phyloP scores from a whole-genome alignment of 1,284 basidiomycete species.

The Mycosarcoma maydis region DNA sequence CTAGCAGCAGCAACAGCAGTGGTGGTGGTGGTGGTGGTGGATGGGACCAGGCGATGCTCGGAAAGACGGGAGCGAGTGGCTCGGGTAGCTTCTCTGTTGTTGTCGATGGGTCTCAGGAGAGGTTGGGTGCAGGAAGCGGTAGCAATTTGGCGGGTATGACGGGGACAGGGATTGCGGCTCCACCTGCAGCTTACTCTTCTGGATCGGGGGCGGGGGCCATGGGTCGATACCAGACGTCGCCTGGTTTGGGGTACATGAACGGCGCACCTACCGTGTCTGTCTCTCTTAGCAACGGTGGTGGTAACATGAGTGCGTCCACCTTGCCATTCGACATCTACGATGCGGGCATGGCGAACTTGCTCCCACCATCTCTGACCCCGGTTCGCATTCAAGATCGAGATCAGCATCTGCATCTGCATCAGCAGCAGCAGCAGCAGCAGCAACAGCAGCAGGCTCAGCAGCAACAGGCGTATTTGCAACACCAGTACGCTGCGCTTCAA shows the following conservation, averaged over 20 bases:
- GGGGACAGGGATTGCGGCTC: slow-evolving; percentile 25
- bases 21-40: slow-evolving; percentile 2
- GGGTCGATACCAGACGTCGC: slow-evolving; percentile 24
- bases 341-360: slow-evolving; percentile 50
- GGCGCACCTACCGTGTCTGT: slow-evolving; percentile 9
- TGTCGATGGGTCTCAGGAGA: slow-evolving; percentile 28
- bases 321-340: slow-evolving; percentile 57
- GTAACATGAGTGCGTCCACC: slow-evolving; percentile 8
- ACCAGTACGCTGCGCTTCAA: slow-evolving; percentile 21
- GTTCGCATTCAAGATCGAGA: slow-evolving; percentile 43
- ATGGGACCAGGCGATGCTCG: slow-evolving; percentile 20
- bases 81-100: slow-evolving; percentile 33
- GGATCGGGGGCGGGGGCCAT: slow-evolving; percentile 2
- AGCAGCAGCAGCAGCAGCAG: slow-evolving; percentile 17
- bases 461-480: slow-evolving; percentile 23
- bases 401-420: slow-evolving; percentile 16
- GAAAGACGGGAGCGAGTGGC: slow-evolving; percentile 12
- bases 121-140: slow-evolving; percentile 5
- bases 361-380: slow-evolving; percentile 37
- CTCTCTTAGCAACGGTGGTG: slow-evolving; percentile 9
- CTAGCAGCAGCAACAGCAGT: not conserved
- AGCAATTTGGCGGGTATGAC: too few relatives aligned
- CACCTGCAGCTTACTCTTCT: slow-evolving; percentile 39
- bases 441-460: slow-evolving; percentile 10
- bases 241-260: slow-evolving; percentile 20